Conservation (phyloP, 331 rosid genomes). For the Ulmus americana region DNA sequence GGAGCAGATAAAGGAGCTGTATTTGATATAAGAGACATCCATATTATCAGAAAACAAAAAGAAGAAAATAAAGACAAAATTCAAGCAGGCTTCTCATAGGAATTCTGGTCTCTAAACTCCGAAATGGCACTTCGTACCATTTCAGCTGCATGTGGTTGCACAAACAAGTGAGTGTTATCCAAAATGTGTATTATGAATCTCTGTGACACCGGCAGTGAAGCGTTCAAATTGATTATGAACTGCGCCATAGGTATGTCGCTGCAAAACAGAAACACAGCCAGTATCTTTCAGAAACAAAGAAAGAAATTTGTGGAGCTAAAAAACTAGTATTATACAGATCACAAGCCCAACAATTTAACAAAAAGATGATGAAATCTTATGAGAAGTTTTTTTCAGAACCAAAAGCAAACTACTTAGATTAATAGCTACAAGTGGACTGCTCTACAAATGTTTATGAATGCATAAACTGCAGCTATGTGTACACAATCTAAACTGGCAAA, state of each 20-base stretch:
- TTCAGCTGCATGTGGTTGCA: conserved; percentile 63
- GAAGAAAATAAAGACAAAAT: background rate
- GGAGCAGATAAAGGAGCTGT: background rate
- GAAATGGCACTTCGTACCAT: conserved; percentile 70
- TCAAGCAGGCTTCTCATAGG: conserved; percentile 77
- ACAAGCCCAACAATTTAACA: background rate
- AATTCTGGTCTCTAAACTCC: conserved; percentile 76
- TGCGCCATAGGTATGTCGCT: conserved; percentile 94
- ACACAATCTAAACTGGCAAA: background rate
- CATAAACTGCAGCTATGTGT: background rate
- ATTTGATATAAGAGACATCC: background rate
- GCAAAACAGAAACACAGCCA: conserved; percentile 22
- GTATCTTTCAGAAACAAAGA: conserved; percentile 10
- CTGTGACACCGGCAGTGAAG: conserved; percentile 60
- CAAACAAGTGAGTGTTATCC: conserved; percentile 78
- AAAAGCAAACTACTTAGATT: background rate
- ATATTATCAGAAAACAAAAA: background rate
- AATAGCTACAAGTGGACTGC: background rate
- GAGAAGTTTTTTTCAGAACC: background rate
- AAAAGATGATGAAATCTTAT: background rate
- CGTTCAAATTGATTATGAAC: conserved; percentile 71
- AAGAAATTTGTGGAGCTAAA: background rate
- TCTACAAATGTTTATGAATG: background rate
- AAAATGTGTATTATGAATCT: conserved; percentile 69
- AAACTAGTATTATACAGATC: background rate